Evolutionary conservation across 441 rosid genomes (phyloP).

Genomic region (Lagerstroemia fauriei): DNA sequence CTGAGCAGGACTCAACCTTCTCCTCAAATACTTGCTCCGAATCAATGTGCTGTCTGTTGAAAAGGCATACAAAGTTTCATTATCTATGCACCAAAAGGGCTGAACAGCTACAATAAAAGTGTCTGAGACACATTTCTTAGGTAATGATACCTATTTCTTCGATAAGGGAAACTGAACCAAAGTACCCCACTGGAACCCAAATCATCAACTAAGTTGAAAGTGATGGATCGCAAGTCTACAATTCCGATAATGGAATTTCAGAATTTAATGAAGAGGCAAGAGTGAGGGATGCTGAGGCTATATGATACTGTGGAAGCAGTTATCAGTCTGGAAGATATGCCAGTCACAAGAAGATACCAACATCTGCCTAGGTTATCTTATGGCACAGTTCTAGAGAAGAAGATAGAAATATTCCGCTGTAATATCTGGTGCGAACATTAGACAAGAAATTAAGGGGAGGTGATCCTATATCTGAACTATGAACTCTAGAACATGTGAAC

Average conservation of each 20-base stretch:
- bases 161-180: background rate
- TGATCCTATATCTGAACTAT: background rate
- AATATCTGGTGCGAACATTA: background rate
- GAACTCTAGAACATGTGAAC: background rate
- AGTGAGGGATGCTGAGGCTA: background rate
- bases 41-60: slow-evolving; percentile 69
- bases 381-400: background rate
- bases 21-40: slow-evolving; percentile 75
- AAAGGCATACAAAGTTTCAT: slow-evolving; percentile 10
- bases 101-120: background rate
- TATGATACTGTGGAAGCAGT: background rate
- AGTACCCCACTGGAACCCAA: background rate
- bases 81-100: background rate
- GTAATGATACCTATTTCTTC: background rate
- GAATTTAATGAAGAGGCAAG: background rate
- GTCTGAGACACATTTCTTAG: background rate
- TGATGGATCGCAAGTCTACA: background rate
- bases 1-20: slow-evolving; percentile 55
- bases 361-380: background rate
- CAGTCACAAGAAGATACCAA: background rate
- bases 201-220: background rate
- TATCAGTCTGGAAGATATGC: background rate
- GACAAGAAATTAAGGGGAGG: background rate
- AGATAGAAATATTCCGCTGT: background rate
- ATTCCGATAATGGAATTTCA: background rate